Percentiles rank a stretch among this genome's conserved stretches.
phyloP scores from a whole-genome alignment of 1,139 yeast genomes.

The Nadsonia commutata region DNA sequence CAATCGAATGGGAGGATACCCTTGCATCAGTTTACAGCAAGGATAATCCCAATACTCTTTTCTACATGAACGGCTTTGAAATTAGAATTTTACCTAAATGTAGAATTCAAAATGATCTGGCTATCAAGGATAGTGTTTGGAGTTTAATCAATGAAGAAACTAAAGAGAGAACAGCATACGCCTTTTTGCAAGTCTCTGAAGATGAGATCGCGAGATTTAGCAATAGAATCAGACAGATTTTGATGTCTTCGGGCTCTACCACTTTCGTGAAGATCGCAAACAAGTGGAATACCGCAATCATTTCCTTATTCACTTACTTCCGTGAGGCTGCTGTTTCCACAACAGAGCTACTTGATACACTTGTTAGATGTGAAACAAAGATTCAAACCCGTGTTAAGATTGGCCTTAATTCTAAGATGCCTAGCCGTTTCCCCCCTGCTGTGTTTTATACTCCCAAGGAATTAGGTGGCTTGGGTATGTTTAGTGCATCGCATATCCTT shows the following conservation, averaged over 20 bases:
- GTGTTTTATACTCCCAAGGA: conserved; percentile 97
- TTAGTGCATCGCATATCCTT: conserved; percentile 88
- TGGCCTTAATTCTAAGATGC: conserved; percentile 96
- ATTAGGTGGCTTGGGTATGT: conserved; percentile 93
- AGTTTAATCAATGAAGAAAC: conserved; percentile 57
- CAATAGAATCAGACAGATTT: conserved; percentile 72
- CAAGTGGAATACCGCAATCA: conserved; percentile 90
- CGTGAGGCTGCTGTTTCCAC: conserved; percentile 90
- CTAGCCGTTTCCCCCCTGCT: conserved; percentile 96
- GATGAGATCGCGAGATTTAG: conserved; percentile 70
- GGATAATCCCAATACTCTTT: conserved; percentile 77
- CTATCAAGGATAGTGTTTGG: conserved; percentile 75
- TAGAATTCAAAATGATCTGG: conserved; percentile 30
- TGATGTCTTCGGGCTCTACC: conserved; percentile 92
- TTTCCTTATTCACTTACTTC: conserved; percentile 74
- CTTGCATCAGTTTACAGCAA: conserved; percentile 78
- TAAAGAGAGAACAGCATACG: conserved; percentile 81
- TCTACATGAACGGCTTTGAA: conserved; percentile 92
- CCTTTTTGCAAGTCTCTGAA: conserved; percentile 69
- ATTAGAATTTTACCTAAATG: conserved; percentile 70
- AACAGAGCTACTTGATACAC: conserved; percentile 55
- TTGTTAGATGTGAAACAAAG: conserved; percentile 86
- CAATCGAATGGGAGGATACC: conserved; percentile 69
- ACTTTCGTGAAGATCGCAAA: conserved; percentile 91
- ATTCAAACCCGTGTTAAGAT: conserved; percentile 89